A percentile compares a stretch with the other conserved stretches of the same genome.
Conservation (phyloP, 1,284 basidiomycete species). For the Taiwanofungus camphoratus region DNA sequence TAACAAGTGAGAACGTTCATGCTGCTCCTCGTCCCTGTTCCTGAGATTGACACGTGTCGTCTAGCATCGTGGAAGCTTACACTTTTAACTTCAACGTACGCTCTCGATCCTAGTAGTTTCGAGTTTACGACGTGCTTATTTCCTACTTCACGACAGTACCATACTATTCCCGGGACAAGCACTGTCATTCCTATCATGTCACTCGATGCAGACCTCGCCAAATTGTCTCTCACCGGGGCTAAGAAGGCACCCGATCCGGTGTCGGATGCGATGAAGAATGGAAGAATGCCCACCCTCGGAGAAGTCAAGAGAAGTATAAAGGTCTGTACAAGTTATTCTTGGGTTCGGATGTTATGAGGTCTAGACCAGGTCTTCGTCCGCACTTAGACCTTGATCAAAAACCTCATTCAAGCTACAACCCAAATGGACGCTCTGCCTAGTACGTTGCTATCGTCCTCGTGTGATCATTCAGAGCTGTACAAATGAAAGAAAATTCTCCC, state of each 20-base stretch:
- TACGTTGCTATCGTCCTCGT: constrained; percentile 30
- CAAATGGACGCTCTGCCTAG: constrained; percentile 76
- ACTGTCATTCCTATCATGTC: constrained; percentile 59
- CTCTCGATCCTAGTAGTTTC: constrained; percentile 1
- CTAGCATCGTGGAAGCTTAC: constrained; percentile 74
- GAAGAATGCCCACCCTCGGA: constrained; percentile 57
- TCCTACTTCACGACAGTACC: constrained; percentile 39
- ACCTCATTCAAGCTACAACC: constrained; percentile 66
- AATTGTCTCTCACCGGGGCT: constrained; percentile 38
- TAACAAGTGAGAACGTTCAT: constrained; percentile 53
- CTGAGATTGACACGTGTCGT: constrained; percentile 4
- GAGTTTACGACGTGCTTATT: background rate
- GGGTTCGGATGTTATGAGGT: background rate
- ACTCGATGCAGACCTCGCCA: constrained; percentile 51
- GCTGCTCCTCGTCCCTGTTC: no score
- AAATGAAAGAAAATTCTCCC: background rate
- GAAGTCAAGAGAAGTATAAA: constrained; percentile 74
- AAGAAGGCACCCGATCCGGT: constrained; percentile 42
- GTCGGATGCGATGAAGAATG: constrained; percentile 45
- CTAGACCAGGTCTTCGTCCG: background rate
- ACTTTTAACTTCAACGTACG: constrained; percentile 74
- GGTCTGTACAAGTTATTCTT: constrained; percentile 30
- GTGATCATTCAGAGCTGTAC: background rate
- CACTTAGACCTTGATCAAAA: constrained; percentile 58
- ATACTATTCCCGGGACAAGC: constrained; percentile 50